Conservation (phyloP, 164 flowering plant genomes). For the Vitis amurensis region DNA sequence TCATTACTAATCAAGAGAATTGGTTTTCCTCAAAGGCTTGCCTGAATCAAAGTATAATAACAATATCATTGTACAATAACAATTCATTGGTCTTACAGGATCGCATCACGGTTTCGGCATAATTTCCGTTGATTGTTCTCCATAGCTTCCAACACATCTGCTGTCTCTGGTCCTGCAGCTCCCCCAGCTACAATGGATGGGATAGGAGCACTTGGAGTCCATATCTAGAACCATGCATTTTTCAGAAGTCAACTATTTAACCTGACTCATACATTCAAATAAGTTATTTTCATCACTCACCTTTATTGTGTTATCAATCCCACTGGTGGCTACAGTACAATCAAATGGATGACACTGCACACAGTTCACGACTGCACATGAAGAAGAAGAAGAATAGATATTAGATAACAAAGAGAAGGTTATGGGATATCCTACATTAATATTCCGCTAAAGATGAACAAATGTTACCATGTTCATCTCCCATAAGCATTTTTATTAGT, state of each 20-base stretch:
- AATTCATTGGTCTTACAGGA: conserved; percentile 49
- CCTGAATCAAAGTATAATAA: neutral
- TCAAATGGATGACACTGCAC: conserved; percentile 94
- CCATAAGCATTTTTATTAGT: conserved; percentile 85
- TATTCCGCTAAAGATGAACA: neutral
- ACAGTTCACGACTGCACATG: conserved; percentile 81
- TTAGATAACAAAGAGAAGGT: conserved; percentile 6
- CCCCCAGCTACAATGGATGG: conserved; percentile 85
- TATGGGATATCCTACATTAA: no score
- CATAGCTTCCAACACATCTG: conserved; percentile 66
- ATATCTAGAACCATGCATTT: conserved; percentile 49
- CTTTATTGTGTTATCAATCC: conserved; percentile 91
- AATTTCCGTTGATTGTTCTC: conserved; percentile 78
- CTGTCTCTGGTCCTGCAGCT: conserved; percentile 67
- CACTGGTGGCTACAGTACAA: conserved; percentile 88
- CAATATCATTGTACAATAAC: neutral
- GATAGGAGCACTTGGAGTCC: conserved; percentile 75
- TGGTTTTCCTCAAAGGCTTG: neutral
- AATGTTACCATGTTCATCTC: conserved; percentile 82
- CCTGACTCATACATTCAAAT: neutral
- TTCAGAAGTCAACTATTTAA: conserved; percentile 6
- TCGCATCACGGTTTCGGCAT: conserved; percentile 53
- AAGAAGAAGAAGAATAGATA: conserved; percentile 14
- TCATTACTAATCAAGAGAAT: neutral
- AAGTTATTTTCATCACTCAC: conserved; percentile 30